Evolutionary conservation across 768 basidiomycete species (phyloP).

Genomic region (Floccularia luteovirens): DNA sequence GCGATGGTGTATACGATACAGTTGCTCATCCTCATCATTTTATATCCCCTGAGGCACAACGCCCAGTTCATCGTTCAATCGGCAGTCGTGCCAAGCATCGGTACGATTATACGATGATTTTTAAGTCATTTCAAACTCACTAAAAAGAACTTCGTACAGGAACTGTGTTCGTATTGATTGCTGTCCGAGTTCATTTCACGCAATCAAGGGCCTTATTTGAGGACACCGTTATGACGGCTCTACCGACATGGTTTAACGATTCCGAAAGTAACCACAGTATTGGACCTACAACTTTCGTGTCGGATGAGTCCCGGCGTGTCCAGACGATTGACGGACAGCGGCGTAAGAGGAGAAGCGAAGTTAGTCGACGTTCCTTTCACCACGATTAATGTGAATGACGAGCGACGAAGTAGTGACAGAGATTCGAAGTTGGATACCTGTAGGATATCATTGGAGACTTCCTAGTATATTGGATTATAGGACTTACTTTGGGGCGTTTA

Average conservation of each 20-base stretch:
- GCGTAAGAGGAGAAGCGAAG: no score
- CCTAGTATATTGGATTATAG: no score
- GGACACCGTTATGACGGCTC: conserved; percentile 7
- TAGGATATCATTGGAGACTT: no score
- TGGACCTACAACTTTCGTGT: not conserved
- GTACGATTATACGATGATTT: conserved; percentile 9
- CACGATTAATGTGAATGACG: no score
- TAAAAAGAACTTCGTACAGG: conserved; percentile 9
- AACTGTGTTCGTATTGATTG: conserved; percentile 21
- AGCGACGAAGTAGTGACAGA: no score
- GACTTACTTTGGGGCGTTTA: no score
- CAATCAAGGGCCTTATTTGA: conserved; percentile 10
- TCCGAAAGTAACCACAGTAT: conserved; percentile 2
- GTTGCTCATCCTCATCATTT: conserved; percentile 16
- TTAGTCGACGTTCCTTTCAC: no score
- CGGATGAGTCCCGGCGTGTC: no score
- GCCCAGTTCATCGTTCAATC: conserved; percentile 18
- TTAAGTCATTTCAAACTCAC: not conserved
- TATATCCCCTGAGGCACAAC: conserved; percentile 15
- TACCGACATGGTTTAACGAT: conserved; percentile 14
- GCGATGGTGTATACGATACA: conserved; percentile 21
- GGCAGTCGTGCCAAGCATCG: conserved; percentile 19
- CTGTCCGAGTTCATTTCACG: conserved; percentile 18
- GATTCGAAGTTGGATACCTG: no score
- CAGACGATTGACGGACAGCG: no score